Evolutionary conservation across 257 asterid species (phyloP).

Genomic region (Solanum piurae): DNA sequence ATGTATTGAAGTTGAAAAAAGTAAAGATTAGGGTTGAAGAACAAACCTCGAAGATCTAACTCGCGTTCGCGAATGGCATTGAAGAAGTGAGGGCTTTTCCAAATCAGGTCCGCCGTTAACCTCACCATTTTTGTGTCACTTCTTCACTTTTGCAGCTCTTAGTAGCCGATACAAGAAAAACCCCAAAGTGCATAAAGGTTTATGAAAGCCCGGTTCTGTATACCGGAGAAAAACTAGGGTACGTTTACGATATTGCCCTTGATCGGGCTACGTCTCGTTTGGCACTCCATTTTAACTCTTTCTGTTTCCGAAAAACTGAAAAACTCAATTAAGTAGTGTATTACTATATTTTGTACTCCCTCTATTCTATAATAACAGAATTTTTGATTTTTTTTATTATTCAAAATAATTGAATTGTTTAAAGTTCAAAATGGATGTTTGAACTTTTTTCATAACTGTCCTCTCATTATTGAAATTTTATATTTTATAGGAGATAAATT

Average conservation of each 20-base stretch:
- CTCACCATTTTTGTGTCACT: constrained; percentile 50
- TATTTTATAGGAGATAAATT: no score
- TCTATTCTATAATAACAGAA: no score
- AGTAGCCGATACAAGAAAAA: not conserved
- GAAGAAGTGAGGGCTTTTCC: constrained; percentile 97
- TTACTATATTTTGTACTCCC: no score
- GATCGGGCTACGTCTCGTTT: not conserved
- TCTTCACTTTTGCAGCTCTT: not conserved
- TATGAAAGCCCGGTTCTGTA: not conserved
- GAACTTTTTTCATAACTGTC: no score
- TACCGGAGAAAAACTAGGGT: not conserved
- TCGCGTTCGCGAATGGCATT: constrained; percentile 94
- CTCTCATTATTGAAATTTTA: no score
- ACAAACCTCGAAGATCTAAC: constrained; percentile 82
- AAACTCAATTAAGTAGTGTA: not conserved
- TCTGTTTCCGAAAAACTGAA: not conserved
- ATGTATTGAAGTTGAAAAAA: not conserved
- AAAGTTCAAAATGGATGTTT: no score
- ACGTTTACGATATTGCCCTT: not conserved
- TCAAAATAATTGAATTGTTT: no score
- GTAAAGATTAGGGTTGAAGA: constrained; percentile 14
- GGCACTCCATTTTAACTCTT: not conserved
- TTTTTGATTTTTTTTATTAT: no score
- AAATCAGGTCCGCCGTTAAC: constrained; percentile 72
- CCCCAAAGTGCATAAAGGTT: not conserved